Conservation (phyloP, 495 filamentous ascomycete genomes). For the Pseudevernia furfuracea region DNA sequence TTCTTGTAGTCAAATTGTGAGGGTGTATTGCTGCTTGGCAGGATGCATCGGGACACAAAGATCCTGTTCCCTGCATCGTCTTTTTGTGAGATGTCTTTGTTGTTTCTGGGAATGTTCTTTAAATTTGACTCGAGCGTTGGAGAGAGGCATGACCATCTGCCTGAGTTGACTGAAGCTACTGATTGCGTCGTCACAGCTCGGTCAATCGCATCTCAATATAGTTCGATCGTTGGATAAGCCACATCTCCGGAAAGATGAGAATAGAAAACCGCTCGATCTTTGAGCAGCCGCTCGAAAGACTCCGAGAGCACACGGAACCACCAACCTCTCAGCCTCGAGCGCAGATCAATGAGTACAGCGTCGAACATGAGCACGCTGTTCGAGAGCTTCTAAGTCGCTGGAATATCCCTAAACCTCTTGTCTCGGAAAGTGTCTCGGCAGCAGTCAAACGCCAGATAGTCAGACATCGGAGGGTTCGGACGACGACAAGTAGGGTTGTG, state of each 20-base stretch:
- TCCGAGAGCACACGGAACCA: neutral
- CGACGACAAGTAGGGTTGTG: conserved; percentile 1
- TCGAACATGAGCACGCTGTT: neutral
- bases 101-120: neutral
- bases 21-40: neutral
- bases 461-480: neutral
- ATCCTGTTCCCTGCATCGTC: neutral
- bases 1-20: neutral
- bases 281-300: neutral
- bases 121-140: neutral
- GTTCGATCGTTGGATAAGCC: neutral
- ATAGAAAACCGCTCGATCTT: neutral
- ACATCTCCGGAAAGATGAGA: neutral
- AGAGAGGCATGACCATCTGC: neutral
- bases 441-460: neutral
- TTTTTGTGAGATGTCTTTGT: neutral
- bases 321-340: conserved; percentile 1
- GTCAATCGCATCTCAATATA: neutral
- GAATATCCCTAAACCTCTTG: neutral
- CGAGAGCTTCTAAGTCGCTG: neutral
- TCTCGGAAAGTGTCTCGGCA: neutral
- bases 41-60: neutral
- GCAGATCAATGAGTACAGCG: neutral
- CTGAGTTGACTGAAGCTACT: neutral
- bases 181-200: neutral